Conservation (phyloP, 208 protist species). For the Wallacemonas rigidus region DNA sequence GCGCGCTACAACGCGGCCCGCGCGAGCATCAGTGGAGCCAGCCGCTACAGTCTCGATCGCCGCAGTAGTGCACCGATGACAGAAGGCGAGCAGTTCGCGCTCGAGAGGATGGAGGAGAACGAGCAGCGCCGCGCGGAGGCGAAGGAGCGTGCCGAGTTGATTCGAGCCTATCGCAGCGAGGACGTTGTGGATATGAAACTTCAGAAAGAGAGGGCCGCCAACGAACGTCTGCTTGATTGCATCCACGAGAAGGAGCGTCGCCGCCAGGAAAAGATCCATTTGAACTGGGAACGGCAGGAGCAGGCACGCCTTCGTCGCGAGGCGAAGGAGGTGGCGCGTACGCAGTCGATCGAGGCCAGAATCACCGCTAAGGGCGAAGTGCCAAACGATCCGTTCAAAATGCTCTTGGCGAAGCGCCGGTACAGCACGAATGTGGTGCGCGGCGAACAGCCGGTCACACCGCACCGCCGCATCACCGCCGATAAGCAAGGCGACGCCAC, state of each 20-base stretch:
- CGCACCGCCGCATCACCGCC: slow-evolving; percentile 12
- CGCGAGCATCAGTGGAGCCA: slow-evolving; percentile 38
- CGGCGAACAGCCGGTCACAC: slow-evolving; percentile 12
- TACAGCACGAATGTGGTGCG: slow-evolving; percentile 25
- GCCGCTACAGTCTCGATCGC: slow-evolving; percentile 23
- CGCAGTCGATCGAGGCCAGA: slow-evolving; percentile 22
- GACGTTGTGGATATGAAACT: slow-evolving; percentile 44
- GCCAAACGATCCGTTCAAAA: slow-evolving; percentile 41
- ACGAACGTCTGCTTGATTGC: slow-evolving; percentile 29
- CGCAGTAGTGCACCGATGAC: slow-evolving; percentile 28
- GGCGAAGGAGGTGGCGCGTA: slow-evolving; percentile 23
- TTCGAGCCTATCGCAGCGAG: slow-evolving; percentile 26
- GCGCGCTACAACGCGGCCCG: slow-evolving; percentile 37
- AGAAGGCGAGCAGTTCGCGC: slow-evolving; percentile 42
- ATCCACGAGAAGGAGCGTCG: slow-evolving; percentile 27
- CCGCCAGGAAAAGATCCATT: slow-evolving; percentile 21
- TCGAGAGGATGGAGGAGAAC: slow-evolving; percentile 64
- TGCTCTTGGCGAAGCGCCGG: slow-evolving; percentile 36
- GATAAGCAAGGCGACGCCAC: too few relatives aligned
- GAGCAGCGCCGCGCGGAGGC: slow-evolving; percentile 51
- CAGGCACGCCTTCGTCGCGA: slow-evolving; percentile 26
- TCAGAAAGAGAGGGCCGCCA: slow-evolving; percentile 36
- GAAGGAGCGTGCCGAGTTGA: slow-evolving; percentile 34
- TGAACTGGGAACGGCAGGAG: slow-evolving; percentile 25
- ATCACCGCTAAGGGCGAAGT: slow-evolving; percentile 16